Percentiles rank a stretch among this genome's conserved stretches.
These are phyloP conservation scores for Torrubiellomyces zombiae DNA, from an alignment of 2,329 filamentous ascomycete species.

Conservation along the genomic window DNA sequence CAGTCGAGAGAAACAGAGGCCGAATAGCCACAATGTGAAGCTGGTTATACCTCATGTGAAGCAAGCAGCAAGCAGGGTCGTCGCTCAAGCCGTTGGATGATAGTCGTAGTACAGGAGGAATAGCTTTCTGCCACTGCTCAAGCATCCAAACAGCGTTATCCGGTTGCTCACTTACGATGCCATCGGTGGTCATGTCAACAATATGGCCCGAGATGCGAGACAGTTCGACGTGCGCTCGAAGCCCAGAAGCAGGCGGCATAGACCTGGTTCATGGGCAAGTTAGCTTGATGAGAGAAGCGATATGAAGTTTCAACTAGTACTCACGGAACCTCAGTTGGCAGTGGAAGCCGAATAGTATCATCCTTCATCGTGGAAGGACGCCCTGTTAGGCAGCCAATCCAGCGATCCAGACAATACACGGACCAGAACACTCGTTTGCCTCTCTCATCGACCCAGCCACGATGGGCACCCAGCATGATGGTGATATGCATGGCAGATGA, in stretches of 20 bases:
- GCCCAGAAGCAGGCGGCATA: slow-evolving; percentile 25
- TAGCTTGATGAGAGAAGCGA: too few species aligned
- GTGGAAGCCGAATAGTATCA: slow-evolving; percentile 26
- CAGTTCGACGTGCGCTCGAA: slow-evolving; percentile 28
- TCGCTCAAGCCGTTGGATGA: slow-evolving; percentile 16
- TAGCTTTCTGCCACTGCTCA: slow-evolving; percentile 20
- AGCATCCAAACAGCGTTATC: slow-evolving; percentile 24
- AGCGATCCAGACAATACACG: slow-evolving; percentile 32
- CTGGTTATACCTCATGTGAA: slow-evolving; percentile 35
- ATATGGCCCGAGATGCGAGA: slow-evolving; percentile 30
- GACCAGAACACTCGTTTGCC: slow-evolving; percentile 34
- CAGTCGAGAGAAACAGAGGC: slow-evolving; percentile 28
- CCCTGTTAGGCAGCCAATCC: slow-evolving; percentile 31
- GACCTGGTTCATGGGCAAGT: slow-evolving; percentile 15
- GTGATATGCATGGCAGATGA: slow-evolving; percentile 29
- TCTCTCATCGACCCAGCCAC: slow-evolving; percentile 24
- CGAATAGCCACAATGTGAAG: slow-evolving; percentile 31
- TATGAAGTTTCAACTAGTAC: too few species aligned
- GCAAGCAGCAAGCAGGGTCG: slow-evolving; percentile 24
- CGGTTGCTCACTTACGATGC: slow-evolving; percentile 14
- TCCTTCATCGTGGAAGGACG: slow-evolving; percentile 28
- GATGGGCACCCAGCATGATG: slow-evolving; percentile 30
- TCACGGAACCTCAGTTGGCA: slow-evolving; percentile 24
- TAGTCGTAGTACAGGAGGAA: slow-evolving; percentile 22
- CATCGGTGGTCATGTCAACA: slow-evolving; percentile 24